Percentiles rank a stretch among this genome's conserved stretches.
Evolutionary conservation across 257 asterid genomes (phyloP).

Genomic region (Solanum appendiculatum): DNA sequence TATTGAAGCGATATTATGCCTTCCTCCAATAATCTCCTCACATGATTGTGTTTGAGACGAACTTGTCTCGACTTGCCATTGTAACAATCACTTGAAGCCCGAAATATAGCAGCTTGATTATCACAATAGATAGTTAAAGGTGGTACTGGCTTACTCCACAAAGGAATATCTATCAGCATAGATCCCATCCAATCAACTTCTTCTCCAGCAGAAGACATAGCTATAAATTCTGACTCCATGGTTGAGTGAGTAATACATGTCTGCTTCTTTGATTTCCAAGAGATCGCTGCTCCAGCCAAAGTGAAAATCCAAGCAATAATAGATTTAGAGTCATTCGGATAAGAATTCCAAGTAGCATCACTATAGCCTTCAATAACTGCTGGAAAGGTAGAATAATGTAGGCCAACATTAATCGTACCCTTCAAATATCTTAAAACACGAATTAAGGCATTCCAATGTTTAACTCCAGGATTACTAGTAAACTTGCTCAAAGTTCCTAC

Average conservation of each 20-base stretch:
- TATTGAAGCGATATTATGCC: too few species aligned
- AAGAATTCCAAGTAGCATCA: background rate
- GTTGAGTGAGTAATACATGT: too few species aligned
- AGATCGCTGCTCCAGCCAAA: background rate
- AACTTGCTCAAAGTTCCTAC: background rate
- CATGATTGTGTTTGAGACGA: too few species aligned
- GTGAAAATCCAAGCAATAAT: background rate
- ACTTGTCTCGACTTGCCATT: too few species aligned
- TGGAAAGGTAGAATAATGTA: background rate
- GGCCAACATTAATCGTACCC: background rate
- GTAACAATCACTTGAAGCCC: too few species aligned
- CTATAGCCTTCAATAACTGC: background rate
- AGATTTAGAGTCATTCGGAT: background rate
- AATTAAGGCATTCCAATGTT: background rate
- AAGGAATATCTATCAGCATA: background rate
- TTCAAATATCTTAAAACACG: background rate
- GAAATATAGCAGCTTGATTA: too few species aligned
- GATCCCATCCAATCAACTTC: background rate
- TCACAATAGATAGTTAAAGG: too few species aligned
- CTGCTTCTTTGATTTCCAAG: background rate
- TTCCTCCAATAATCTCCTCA: too few species aligned
- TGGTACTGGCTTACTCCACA: background rate
- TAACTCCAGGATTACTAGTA: background rate
- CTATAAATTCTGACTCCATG: background rate
- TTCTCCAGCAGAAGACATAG: background rate